Evolutionary conservation across 2,329 filamentous ascomycete species (phyloP).

Genomic region (Emmonsia crescens): DNA sequence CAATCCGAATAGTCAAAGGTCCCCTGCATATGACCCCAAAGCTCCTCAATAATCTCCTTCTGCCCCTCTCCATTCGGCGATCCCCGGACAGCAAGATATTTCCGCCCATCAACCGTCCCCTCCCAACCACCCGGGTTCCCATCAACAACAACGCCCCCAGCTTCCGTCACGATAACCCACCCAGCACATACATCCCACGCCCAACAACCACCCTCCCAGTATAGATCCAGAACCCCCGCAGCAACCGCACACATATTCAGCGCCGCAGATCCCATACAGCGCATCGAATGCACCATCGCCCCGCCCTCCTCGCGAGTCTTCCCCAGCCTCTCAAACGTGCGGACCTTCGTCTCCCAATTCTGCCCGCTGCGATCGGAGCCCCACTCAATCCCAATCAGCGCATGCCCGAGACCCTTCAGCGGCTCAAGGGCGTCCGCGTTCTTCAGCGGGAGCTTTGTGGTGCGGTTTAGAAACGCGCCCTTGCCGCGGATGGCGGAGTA

Average conservation of each 20-base stretch:
- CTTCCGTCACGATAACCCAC: conserved; percentile 51
- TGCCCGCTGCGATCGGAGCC: conserved; percentile 46
- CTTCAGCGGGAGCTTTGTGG: conserved; percentile 37
- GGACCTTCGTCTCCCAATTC: conserved; percentile 47
- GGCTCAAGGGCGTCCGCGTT: conserved; percentile 29
- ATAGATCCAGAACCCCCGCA: conserved; percentile 47
- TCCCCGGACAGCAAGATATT: conserved; percentile 38
- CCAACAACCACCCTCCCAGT: conserved; percentile 57
- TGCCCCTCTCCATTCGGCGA: conserved; percentile 25
- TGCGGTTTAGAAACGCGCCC: conserved; percentile 40
- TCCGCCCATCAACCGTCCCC: conserved; percentile 44
- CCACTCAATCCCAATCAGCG: conserved; percentile 51
- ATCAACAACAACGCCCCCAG: conserved; percentile 49
- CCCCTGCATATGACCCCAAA: conserved; percentile 32
- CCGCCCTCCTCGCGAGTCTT: conserved; percentile 44
- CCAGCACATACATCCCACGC: conserved; percentile 56
- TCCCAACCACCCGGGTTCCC: conserved; percentile 49
- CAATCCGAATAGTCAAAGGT: conserved; percentile 23
- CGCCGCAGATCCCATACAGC: conserved; percentile 48
- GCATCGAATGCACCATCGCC: conserved; percentile 51
- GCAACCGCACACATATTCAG: conserved; percentile 52
- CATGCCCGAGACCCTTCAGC: conserved; percentile 39
- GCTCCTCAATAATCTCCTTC: conserved; percentile 32
- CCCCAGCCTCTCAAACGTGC: conserved; percentile 42
- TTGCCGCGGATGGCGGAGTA: conserved; percentile 47